Evolutionary conservation across 805 yeast genomes (phyloP), one percentile per base, ranked within the genome.

Genomic region (Starmerella riodocensis): DNA sequence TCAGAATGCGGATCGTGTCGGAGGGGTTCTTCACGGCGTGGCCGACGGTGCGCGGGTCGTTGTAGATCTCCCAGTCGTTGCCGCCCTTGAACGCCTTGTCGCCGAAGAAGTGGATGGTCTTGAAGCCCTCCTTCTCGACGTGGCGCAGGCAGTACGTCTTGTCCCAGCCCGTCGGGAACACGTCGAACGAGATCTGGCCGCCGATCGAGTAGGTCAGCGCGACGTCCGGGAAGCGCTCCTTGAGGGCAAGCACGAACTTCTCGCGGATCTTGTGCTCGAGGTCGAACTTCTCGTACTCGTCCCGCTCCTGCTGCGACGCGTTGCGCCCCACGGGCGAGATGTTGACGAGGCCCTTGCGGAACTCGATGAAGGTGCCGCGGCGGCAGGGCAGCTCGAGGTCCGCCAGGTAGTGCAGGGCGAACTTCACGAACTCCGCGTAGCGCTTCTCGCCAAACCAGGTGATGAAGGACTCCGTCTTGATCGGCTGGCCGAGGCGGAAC

Each of bases 151-250:
- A 83, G 70, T 88, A 91, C 47, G 99, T 91, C 75, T 91, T 91
- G 67, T 91, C 99, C 99, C 99, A 91, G 59, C 99, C 98, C 49
- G 95, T 83, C 69, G 99, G 99, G 88, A 91, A 91, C 49, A 91
- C 97, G 58, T 91, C 99, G 57, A 91, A 91, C 26, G 97, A 88
- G 62, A 91, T 91, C 73, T 91, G 97, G 54, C 99, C 99, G 64
- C 99, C 99, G 51, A 91, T 91, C 44, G 98, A 91, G 73, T 80
- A 91, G 52, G 97, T 88, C 59, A 91, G 73, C 41, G 78, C 80
- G 56, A 69, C 69, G 63, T 86, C 88, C 42, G 88, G 63, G 71
- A 91, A 91, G 57, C 76, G 73, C 59, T 74, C 73, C 65, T 73
- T 81, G 59, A 91, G 72, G 38, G 94, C 95, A 39, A 65, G 67